A percentile compares a stretch with the other conserved stretches of the same genome.
Evolutionary conservation across 2,329 filamentous ascomycete species (phyloP).

Genomic region (Biscogniauxia marginata): DNA sequence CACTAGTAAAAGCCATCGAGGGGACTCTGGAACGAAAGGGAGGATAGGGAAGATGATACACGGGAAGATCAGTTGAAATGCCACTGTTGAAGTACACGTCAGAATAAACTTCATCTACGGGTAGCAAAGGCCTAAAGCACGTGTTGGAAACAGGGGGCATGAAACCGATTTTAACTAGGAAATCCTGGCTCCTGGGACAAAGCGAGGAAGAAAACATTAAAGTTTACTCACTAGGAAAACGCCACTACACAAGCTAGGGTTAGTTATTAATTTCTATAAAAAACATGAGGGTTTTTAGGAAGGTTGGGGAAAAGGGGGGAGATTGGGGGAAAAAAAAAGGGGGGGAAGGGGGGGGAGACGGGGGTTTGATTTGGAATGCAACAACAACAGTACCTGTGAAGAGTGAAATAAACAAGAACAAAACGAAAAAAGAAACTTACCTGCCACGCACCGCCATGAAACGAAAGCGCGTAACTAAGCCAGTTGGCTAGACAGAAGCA

Average conservation of each 20-base stretch:
- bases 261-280: not conserved
- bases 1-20: conserved; percentile 48
- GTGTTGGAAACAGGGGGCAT: too few relatives aligned
- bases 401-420: too few relatives aligned
- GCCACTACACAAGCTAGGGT: not conserved
- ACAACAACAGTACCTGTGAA: too few relatives aligned
- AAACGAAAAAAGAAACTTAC: conserved; percentile 34
- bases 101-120: not conserved
- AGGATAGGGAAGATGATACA: conserved; percentile 33
- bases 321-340: too few relatives aligned
- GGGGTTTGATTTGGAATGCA: too few relatives aligned
- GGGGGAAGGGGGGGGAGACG: too few relatives aligned
- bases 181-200: not conserved
- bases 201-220: not conserved
- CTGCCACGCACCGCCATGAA: conserved; percentile 32
- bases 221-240: not conserved
- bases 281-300: not conserved
- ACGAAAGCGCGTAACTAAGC: conserved; percentile 43
- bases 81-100: conserved; percentile 13
- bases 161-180: too few relatives aligned
- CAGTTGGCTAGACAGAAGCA: conserved; percentile 47
- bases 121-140: too few relatives aligned
- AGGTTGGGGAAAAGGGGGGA: too few relatives aligned
- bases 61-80: conserved; percentile 39
- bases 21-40: conserved; percentile 32